Percentiles rank a stretch among this genome's conserved stretches.
phyloP scores from a whole-genome alignment of 2,329 filamentous ascomycete species.

The Exophiala oligosperma region DNA sequence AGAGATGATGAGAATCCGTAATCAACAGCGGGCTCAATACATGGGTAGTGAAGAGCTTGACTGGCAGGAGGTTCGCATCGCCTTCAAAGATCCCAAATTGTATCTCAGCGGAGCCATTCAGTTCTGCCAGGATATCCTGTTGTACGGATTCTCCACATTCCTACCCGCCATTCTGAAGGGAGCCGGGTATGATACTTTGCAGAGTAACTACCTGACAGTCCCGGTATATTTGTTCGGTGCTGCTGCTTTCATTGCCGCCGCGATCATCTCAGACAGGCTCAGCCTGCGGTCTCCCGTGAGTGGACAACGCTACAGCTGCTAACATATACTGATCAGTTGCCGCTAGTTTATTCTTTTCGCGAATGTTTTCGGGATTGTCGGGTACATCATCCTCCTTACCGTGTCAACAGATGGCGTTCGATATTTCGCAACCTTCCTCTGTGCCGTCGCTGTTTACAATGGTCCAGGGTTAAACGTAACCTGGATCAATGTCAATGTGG shows the following conservation, averaged over 20 bases:
- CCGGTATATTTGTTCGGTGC: slow-evolving; percentile 57
- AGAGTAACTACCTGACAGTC: slow-evolving; percentile 56
- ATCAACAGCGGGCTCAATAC: slow-evolving; percentile 48
- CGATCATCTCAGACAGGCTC: slow-evolving; percentile 49
- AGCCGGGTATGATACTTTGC: slow-evolving; percentile 52
- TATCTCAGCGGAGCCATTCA: slow-evolving; percentile 42
- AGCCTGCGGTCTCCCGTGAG: slow-evolving; percentile 33
- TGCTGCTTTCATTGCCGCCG: slow-evolving; percentile 45
- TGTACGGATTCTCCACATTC: slow-evolving; percentile 61
- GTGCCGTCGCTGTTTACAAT: slow-evolving; percentile 50
- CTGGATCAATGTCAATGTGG: slow-evolving; percentile 52
- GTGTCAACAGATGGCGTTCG: slow-evolving; percentile 51
- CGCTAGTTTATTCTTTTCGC: slow-evolving; percentile 37
- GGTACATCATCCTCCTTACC: slow-evolving; percentile 51
- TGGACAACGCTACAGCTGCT: background rate
- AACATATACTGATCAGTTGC: slow-evolving; percentile 12
- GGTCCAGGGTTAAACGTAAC: slow-evolving; percentile 49
- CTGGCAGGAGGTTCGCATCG: slow-evolving; percentile 39
- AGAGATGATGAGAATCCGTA: slow-evolving; percentile 52
- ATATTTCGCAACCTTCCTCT: slow-evolving; percentile 53
- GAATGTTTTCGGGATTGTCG: slow-evolving; percentile 49
- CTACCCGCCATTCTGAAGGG: slow-evolving; percentile 55
- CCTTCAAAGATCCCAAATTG: slow-evolving; percentile 13
- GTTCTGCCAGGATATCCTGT: slow-evolving; percentile 54
- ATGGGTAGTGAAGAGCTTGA: slow-evolving; percentile 53